A percentile compares a stretch with the other conserved stretches of the same genome.
Evolutionary conservation across 148 eudicot species (phyloP).

Genomic region (Arctostaphylos glauca): DNA sequence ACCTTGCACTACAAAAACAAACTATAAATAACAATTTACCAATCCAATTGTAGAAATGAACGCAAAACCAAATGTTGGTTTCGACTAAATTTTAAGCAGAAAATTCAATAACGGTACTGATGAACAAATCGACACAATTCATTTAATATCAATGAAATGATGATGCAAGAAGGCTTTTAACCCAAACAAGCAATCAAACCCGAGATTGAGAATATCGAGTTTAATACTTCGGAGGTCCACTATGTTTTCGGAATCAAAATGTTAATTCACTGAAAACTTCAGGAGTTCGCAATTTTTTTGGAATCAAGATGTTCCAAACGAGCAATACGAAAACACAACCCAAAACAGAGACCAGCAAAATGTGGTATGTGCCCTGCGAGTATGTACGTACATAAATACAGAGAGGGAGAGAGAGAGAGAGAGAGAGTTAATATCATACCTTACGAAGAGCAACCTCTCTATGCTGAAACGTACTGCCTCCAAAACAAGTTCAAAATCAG

Average conservation of each 20-base stretch:
- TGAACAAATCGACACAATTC: not conserved
- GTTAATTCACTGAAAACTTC: not conserved
- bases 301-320: not conserved
- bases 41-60: not conserved
- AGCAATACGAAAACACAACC: not conserved
- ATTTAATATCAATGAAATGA: not conserved
- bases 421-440: not conserved
- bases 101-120: not conserved
- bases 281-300: not conserved
- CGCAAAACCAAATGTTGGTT: not conserved
- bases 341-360: not conserved
- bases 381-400: not conserved
- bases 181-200: not conserved
- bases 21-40: not conserved
- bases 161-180: not conserved
- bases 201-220: not conserved
- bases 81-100: not conserved
- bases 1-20: not conserved
- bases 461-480: not conserved
- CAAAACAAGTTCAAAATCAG: not conserved
- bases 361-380: not conserved
- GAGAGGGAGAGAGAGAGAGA: not conserved
- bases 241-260: no score
- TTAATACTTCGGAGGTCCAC: no score
- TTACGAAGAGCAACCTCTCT: not conserved